Evolutionary conservation across 805 yeast species (phyloP).

Genomic region (Candida qinlingensis): DNA sequence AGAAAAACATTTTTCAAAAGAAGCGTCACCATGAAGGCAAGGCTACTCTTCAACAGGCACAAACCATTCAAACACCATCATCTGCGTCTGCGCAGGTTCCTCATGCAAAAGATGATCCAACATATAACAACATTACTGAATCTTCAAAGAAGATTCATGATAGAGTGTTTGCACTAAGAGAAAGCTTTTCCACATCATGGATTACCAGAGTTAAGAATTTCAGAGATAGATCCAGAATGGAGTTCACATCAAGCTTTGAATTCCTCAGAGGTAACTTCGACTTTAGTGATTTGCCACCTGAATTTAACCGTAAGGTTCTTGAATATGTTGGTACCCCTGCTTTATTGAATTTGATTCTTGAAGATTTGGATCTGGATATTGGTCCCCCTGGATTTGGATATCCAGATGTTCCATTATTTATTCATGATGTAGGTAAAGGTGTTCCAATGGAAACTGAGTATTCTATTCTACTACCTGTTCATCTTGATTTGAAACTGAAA

Average conservation of each 20-base stretch:
- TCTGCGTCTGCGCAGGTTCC: slow-evolving; percentile 5
- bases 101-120: not conserved
- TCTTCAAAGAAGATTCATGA: slow-evolving; percentile 1
- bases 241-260: slow-evolving; percentile 33
- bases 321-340: slow-evolving; percentile 45
- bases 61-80: not conserved
- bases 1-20: slow-evolving; percentile 1
- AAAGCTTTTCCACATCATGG: slow-evolving; percentile 64
- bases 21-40: not conserved
- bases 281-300: slow-evolving; percentile 30
- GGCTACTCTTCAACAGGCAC: not conserved
- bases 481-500: slow-evolving; percentile 46
- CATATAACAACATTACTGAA: not conserved
- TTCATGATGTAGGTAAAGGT: slow-evolving; percentile 75
- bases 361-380: slow-evolving; percentile 42
- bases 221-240: slow-evolving; percentile 34
- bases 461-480: slow-evolving; percentile 63
- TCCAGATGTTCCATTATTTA: slow-evolving; percentile 51
- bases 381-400: slow-evolving; percentile 47
- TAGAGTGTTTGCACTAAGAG: slow-evolving; percentile 28
- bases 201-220: slow-evolving; percentile 51
- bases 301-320: slow-evolving; percentile 40
- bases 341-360: slow-evolving; percentile 45
- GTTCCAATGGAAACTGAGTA: slow-evolving; percentile 67
- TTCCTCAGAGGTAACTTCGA: slow-evolving; percentile 39